These are phyloP conservation scores for Hippophae gyantsensis DNA, from an alignment of 306 rosid species.

Conservation along the genomic window DNA sequence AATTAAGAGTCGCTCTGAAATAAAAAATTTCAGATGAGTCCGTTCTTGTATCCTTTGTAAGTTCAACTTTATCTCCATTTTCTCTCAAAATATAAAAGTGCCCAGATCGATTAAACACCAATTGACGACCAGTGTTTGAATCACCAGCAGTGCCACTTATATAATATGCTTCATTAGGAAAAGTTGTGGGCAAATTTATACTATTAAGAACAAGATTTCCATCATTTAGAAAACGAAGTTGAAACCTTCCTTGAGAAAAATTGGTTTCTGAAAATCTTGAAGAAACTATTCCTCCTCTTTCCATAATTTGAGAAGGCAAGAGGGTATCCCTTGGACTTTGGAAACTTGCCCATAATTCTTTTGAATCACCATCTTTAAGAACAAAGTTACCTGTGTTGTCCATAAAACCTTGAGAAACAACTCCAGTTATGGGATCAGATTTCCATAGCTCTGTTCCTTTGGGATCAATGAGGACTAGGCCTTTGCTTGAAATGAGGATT, in stretches of 20 bases:
- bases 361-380: not conserved
- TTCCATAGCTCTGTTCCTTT: slow-evolving; percentile 15
- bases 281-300: slow-evolving; percentile 1
- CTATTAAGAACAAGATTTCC: slow-evolving; percentile 19
- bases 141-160: not conserved
- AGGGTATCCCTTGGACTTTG: slow-evolving; percentile 18
- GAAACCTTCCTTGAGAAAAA: slow-evolving; percentile 23
- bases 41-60: no score
- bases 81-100: no score
- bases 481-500: not conserved
- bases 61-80: no score
- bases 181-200: not conserved
- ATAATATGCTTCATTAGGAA: not conserved
- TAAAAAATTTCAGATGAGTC: no score
- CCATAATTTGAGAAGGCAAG: slow-evolving; percentile 25
- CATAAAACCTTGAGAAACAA: not conserved
- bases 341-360: slow-evolving; percentile 22
- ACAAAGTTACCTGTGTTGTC: slow-evolving; percentile 9
- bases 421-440: no score
- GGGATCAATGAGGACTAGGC: slow-evolving; percentile 10
- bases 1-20: no score
- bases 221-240: not conserved
- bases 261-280: slow-evolving; percentile 24
- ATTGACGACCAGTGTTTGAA: no score
- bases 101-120: no score